Conservation (phyloP, 768 basidiomycete species). For the Hirschioporus abietinus region DNA sequence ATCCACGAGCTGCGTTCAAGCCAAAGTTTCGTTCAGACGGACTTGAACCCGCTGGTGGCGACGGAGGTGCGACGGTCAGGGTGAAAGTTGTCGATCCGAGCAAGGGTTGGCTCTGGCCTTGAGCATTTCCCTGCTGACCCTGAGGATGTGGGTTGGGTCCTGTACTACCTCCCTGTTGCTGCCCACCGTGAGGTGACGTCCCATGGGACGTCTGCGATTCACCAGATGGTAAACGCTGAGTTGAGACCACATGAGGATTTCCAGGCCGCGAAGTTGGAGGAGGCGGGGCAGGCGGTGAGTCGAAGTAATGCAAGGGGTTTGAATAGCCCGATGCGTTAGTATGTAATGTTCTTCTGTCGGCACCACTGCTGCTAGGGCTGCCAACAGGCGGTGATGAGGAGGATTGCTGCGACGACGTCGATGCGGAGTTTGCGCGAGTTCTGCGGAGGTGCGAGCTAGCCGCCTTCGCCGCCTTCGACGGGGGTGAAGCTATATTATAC, state of each 20-base stretch:
- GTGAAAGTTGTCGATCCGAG: slow-evolving; percentile 29
- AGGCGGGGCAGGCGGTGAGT: slow-evolving; percentile 30
- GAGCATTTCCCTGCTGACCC: slow-evolving; percentile 28
- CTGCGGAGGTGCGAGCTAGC: background rate
- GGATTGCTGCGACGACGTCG: slow-evolving; percentile 20
- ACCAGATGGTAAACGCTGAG: slow-evolving; percentile 41
- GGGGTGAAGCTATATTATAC: slow-evolving; percentile 30
- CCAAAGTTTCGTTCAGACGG: slow-evolving; percentile 22
- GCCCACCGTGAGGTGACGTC: background rate
- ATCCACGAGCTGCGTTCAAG: slow-evolving; percentile 21
- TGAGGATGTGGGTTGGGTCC: slow-evolving; percentile 24
- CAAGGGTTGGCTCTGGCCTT: slow-evolving; percentile 29
- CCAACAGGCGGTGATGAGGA: slow-evolving; percentile 25
- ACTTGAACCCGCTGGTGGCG: slow-evolving; percentile 25
- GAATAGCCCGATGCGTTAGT: slow-evolving; percentile 31
- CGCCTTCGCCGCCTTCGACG: background rate
- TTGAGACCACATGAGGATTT: slow-evolving; percentile 33
- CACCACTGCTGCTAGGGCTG: slow-evolving; percentile 41
- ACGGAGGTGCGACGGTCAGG: slow-evolving; percentile 38
- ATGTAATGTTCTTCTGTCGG: slow-evolving; percentile 34
- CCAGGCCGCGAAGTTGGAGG: slow-evolving; percentile 36
- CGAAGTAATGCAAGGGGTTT: slow-evolving; percentile 35
- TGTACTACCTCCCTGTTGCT: slow-evolving; percentile 37
- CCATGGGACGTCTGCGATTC: slow-evolving; percentile 10
- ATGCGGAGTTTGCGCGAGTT: slow-evolving; percentile 25